A percentile compares a stretch with the other conserved stretches of the same genome.
Conservation (phyloP, 768 basidiomycete species). For the Candolleomyces eurysporus region DNA sequence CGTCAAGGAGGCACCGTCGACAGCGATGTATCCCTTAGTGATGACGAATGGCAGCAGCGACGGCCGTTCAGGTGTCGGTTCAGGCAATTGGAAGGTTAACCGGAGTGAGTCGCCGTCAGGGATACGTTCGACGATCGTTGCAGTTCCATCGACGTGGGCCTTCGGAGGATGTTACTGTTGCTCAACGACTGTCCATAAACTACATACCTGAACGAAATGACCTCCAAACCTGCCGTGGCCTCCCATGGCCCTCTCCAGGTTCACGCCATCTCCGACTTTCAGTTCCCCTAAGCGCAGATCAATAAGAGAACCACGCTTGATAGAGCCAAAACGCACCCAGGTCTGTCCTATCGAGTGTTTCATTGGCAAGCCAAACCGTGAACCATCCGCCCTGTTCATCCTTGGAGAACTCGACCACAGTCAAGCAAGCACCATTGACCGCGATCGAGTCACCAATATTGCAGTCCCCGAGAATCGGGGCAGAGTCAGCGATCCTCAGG, state of each 20-base stretch:
- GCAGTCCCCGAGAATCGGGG: conserved; percentile 81
- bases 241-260: conserved; percentile 94
- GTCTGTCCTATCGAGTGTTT: conserved; percentile 89
- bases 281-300: conserved; percentile 57
- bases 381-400: conserved; percentile 72
- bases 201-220: conserved; percentile 88
- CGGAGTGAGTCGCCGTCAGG: conserved; percentile 89
- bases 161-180: conserved; percentile 24
- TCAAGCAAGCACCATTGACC: conserved; percentile 85
- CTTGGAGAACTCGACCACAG: conserved; percentile 81
- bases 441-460: conserved; percentile 93
- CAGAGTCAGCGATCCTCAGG: conserved; percentile 70
- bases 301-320: too few relatives aligned
- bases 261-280: conserved; percentile 75
- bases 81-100: conserved; percentile 73
- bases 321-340: conserved; percentile 52
- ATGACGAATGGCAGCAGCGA: conserved; percentile 81
- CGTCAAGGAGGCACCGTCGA: conserved; percentile 94
- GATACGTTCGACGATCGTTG: conserved; percentile 60
- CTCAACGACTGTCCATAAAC: conserved; percentile 9
- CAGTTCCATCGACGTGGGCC: conserved; percentile 95
- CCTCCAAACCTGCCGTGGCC: conserved; percentile 92
- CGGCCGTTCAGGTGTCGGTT: conserved; percentile 53
- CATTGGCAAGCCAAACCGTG: conserved; percentile 93
- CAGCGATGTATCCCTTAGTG: conserved; percentile 89